Conservation (phyloP, 768 basidiomycete genomes). For the Termitomyces sp. region DNA sequence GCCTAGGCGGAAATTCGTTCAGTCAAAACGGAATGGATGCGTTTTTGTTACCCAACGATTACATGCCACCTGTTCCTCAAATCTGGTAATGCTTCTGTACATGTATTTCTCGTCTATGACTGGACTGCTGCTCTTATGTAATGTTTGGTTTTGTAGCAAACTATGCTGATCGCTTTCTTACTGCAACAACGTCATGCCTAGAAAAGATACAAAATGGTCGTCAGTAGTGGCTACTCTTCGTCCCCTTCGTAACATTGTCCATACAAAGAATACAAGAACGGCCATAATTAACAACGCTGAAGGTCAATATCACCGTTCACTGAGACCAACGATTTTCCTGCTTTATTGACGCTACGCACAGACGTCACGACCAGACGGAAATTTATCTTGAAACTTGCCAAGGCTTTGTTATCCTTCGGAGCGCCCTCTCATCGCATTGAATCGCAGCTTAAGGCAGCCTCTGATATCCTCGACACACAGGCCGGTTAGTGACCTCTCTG, state of each 20-base stretch:
- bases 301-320: slow-evolving; percentile 24
- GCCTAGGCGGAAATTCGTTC: slow-evolving; percentile 68
- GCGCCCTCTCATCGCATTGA: slow-evolving; percentile 94
- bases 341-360: slow-evolving; percentile 13
- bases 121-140: slow-evolving; percentile 9
- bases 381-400: slow-evolving; percentile 82
- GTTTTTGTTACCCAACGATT: slow-evolving; percentile 72
- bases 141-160: slow-evolving; percentile 4
- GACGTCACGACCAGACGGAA: slow-evolving; percentile 47
- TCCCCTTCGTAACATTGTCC: slow-evolving; percentile 22
- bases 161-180: not conserved
- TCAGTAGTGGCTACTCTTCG: slow-evolving; percentile 8
- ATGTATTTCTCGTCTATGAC: slow-evolving; percentile 4
- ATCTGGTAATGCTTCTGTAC: slow-evolving; percentile 51
- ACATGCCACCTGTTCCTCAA: slow-evolving; percentile 63
- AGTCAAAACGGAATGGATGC: slow-evolving; percentile 82
- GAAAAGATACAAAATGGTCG: slow-evolving; percentile 4
- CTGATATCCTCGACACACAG: slow-evolving; percentile 69
- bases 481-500: slow-evolving; percentile 36
- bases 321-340: not conserved
- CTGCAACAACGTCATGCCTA: not conserved
- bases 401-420: slow-evolving; percentile 86
- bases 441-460: slow-evolving; percentile 77
- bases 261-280: slow-evolving; percentile 26
- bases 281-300: slow-evolving; percentile 38